Base-by-base conservation (phyloP, 163 green algal species). In the Chloromonas sp. region DNA sequence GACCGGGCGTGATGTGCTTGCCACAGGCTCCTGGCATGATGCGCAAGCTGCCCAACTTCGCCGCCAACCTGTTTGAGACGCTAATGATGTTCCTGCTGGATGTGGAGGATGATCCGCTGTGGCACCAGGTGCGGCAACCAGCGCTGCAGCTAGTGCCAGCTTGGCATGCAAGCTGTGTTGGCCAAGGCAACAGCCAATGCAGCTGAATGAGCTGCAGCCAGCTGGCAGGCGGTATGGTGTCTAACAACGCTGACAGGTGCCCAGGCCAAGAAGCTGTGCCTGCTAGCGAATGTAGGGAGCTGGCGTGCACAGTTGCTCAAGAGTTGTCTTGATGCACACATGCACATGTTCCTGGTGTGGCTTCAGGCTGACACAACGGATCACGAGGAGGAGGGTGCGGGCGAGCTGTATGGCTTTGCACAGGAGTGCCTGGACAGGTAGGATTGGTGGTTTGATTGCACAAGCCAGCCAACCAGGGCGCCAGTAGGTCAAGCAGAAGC, bases 81-180 rank as follows among this genome's bases (percentile, higher is more conserved):
- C 89, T 98, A 60, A 92, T 99, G 86, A 71, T 83, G n/a, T 98
- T 99, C 88, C 92, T 99, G 87, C 86, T 98, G 79, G 96, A 98
- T 81, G 86, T 99, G 14, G 96, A 98, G 89, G 90, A 93, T 60
- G 89, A 92, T 36, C 87, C 89, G 3, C 84, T 86, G 80, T 94
- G 91, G 89, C 91, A 92, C 84, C 81, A 84, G 79, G 79, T 82
- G 59, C 13, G 71, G 14, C 74, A 79, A 14, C 14, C 13, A 79
- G 5, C 13, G 74, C 13, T 79, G 11, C 74, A 79, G 74, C 74
- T 3, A 36, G 2, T 79, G 13, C 5, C 57, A 14, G 14, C 2
- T 36, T 59, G 13, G 13, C 74, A 79, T 14, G 11, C 66, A 5
- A 11, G 66, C 5, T 74, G 66, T 74, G 66, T 11, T 11, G 66